phyloP scores from a whole-genome alignment of 345 rosid species.

The Rhodomyrtus tomentosa region DNA sequence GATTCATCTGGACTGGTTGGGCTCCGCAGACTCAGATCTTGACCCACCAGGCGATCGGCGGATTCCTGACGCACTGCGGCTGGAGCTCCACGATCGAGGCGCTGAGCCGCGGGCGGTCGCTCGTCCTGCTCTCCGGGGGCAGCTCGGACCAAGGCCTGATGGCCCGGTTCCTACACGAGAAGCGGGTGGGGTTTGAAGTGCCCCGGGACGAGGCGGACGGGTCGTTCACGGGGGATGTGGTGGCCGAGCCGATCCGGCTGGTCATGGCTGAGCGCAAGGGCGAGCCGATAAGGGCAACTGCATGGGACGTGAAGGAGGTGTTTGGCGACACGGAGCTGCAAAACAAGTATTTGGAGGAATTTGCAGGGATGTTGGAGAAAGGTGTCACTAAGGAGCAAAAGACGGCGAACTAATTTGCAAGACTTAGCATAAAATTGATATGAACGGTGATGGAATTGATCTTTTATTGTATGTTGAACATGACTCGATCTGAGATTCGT shows the following conservation, averaged over 20 bases:
- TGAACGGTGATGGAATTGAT: fast-evolving
- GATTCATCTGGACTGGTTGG: slow-evolving; percentile 4
- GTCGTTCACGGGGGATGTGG: neutral
- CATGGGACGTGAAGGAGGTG: slow-evolving; percentile 3
- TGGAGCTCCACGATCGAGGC: slow-evolving; percentile 10
- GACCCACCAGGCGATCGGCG: slow-evolving; percentile 5
- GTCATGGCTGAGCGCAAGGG: slow-evolving; percentile 6
- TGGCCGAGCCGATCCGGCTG: slow-evolving; percentile 5
- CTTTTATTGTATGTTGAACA: neutral
- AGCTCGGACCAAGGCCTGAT: slow-evolving; percentile 6
- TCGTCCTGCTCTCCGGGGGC: slow-evolving; percentile 1
- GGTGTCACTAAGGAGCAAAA: neutral
- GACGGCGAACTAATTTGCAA: neutral
- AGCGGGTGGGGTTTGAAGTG: slow-evolving; percentile 6
- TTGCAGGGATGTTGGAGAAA: neutral
- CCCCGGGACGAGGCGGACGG: slow-evolving; percentile 4
- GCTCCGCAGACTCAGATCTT: slow-evolving; percentile 9
- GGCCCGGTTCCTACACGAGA: neutral
- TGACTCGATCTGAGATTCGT: neutral
- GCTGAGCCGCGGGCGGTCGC: neutral
- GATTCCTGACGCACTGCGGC: slow-evolving; percentile 16
- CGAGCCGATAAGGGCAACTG: neutral
- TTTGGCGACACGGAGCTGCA: neutral
- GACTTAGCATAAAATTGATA: neutral
- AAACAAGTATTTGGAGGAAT: neutral